Evolutionary conservation across 129 eudicot species (phyloP).

Genomic region (Flaveria bidentis): DNA sequence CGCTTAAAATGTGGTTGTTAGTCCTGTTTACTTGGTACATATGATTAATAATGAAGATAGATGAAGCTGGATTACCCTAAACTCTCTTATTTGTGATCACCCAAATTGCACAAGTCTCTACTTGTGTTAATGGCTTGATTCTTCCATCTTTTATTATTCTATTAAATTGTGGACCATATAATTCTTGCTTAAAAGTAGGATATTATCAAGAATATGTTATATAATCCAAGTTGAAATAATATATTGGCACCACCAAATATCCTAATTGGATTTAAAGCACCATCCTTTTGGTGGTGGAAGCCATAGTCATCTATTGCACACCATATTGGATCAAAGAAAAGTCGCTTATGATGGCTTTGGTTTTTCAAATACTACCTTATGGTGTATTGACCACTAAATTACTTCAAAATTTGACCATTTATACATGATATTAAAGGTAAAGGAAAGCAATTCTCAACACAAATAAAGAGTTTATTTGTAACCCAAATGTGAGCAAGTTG

Average conservation of each 20-base stretch:
- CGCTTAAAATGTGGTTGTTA: neutral
- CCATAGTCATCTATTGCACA: constrained; percentile 27
- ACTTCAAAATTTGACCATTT: neutral
- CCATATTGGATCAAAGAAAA: neutral
- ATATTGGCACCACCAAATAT: constrained; percentile 32
- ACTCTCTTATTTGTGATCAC: constrained; percentile 9
- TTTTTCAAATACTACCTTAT: neutral
- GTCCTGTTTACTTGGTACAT: neutral
- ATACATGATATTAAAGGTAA: neutral
- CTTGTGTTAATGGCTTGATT: constrained; percentile 25
- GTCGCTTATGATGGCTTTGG: neutral
- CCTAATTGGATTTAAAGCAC: constrained; percentile 38
- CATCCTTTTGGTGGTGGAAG: constrained; percentile 38
- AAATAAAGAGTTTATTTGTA: neutral
- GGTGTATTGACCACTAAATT: neutral
- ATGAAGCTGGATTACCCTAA: neutral
- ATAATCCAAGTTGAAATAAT: constrained; percentile 33
- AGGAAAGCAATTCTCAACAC: neutral
- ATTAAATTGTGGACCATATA: constrained; percentile 35
- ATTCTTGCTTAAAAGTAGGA: constrained; percentile 31
- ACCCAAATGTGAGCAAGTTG: no score
- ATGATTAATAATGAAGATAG: neutral
- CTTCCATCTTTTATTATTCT: constrained; percentile 38
- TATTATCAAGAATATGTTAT: constrained; percentile 39
- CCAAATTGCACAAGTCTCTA: constrained; percentile 7